phyloP scores from a whole-genome alignment of 1,284 basidiomycete genomes.

The Cryptococcus depauperatus region DNA sequence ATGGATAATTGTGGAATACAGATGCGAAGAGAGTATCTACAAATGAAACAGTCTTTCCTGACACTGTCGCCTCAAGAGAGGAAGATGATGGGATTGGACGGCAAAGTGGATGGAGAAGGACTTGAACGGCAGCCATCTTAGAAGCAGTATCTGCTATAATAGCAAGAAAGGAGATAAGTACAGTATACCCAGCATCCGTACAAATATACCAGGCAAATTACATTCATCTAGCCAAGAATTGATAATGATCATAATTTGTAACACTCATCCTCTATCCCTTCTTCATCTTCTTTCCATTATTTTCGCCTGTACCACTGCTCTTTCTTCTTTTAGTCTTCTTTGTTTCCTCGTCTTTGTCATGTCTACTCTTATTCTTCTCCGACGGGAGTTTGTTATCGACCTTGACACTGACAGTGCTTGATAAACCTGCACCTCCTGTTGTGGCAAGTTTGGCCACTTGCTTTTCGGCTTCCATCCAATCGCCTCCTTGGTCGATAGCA shows the following conservation, averaged over 20 bases:
- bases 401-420: conserved; percentile 70
- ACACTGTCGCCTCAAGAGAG: conserved; percentile 10
- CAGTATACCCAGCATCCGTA: no score
- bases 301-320: conserved; percentile 34
- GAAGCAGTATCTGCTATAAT: background rate
- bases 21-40: conserved; percentile 7
- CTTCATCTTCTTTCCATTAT: conserved; percentile 1
- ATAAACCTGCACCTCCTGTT: conserved; percentile 47
- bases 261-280: background rate
- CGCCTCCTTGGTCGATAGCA: conserved; percentile 63
- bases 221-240: background rate
- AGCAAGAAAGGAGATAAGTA: no score
- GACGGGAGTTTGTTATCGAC: conserved; percentile 40
- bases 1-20: no score
- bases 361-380: conserved; percentile 49
- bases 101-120: background rate
- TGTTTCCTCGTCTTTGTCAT: conserved; percentile 50
- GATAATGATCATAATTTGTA: background rate
- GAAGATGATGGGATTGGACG: conserved; percentile 7
- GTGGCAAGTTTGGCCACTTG: conserved; percentile 55
- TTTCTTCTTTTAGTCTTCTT: conserved; percentile 19
- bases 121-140: conserved; percentile 1
- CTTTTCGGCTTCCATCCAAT: conserved; percentile 66
- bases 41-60: conserved; percentile 5
- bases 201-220: background rate